Base-by-base conservation (phyloP, 2,329 filamentous ascomycete genomes). In the Helotiales sp. region DNA sequence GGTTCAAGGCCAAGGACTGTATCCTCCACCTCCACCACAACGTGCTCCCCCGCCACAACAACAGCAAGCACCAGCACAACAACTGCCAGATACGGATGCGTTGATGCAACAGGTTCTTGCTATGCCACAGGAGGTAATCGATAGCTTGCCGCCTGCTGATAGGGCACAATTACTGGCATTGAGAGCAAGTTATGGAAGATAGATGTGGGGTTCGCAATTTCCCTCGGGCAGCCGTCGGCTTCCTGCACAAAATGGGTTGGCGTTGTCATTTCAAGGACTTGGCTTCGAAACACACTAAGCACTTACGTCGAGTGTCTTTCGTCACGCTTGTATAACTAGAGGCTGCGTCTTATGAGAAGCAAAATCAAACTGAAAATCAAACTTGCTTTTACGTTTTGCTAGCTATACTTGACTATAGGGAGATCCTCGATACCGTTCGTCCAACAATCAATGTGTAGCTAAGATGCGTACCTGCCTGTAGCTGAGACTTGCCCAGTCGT, bases 91-190 rank as follows among this genome's bases (percentile, higher is more conserved):
- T 58, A 84, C 89, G 40, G 86, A 90, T 48, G 85, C 87, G 42
- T 80, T 96, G 54, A 86, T 96, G 72, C 84, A 89, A 62, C 89
- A 92, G 67, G 89, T 97, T 48, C 80, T 97, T 77, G 84, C 82
- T 54, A 85, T 97, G 77, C 84, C 91, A 2, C 88, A 90, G 68
- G 82, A 90, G 58, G 85, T 90, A 56, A 92, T 98, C 66, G 88
- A 93, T 70, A 83, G 85, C 69, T 77, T 97, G 49, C 86, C 89
- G 5, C 88, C 91, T 34, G 82, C 84, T 19, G 88, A 95, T 69
- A 81, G 89, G 54, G 83, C 84, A 60, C 91, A 97, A 73, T 88
- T 98, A 55, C 82, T 96, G 77, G 80, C 87, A 34, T 77, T 97
- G 55, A 81, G 91, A 54, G 86, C 66, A 6, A 62, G 59, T 19